Percentiles rank a stretch among this genome's conserved stretches.
Conservation (phyloP, 2,329 filamentous ascomycete genomes). For the Diaporthe aspalathi region DNA sequence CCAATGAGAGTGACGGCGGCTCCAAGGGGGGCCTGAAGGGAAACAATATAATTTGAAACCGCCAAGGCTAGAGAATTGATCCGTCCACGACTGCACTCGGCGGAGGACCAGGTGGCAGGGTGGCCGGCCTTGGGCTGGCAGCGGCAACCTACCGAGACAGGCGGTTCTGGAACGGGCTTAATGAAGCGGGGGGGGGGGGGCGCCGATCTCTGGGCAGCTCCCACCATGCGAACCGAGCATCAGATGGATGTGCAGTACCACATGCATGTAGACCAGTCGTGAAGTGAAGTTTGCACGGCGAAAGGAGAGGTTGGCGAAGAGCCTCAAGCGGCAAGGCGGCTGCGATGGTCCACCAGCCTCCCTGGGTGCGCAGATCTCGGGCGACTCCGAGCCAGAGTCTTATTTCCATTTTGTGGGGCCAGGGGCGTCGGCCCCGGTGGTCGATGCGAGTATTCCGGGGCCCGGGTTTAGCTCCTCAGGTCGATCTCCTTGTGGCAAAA, state of each 20-base stretch:
- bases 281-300: constrained; percentile 15
- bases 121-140: not conserved
- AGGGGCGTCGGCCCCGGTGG: constrained; percentile 24
- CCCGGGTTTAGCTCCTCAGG: constrained; percentile 18
- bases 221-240: constrained; percentile 9
- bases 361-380: constrained; percentile 34
- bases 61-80: constrained; percentile 37
- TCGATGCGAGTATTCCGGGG: constrained; percentile 5
- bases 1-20: constrained; percentile 32
- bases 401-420: constrained; percentile 19
- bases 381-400: constrained; percentile 33
- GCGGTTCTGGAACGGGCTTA: not conserved
- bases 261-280: not conserved
- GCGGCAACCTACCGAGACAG: constrained; percentile 23
- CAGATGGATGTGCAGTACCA: constrained; percentile 2
- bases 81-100: constrained; percentile 30
- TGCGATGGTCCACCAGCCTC: constrained; percentile 1
- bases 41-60: constrained; percentile 38
- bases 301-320: constrained; percentile 4
- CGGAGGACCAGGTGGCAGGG: too few species aligned
- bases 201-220: not conserved
- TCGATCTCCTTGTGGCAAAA: constrained; percentile 20
- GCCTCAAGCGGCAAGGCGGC: constrained; percentile 32
- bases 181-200: not conserved
- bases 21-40: constrained; percentile 14